Evolutionary conservation across 352 stramenopile genomes (phyloP), one percentile per base, ranked within the genome.

Genomic region (Phytophthora multivora): DNA sequence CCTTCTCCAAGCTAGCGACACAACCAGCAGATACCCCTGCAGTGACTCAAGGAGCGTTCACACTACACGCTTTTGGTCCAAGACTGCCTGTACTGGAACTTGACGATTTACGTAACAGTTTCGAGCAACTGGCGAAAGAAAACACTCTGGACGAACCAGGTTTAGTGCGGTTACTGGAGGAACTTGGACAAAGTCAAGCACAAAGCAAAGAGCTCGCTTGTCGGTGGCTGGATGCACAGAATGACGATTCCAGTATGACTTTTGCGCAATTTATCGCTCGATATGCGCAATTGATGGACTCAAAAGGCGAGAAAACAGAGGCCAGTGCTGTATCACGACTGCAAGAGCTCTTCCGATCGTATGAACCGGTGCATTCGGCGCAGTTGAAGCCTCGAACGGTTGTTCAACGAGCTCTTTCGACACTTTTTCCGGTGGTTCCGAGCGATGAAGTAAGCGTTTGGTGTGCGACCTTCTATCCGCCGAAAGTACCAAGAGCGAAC

Each of bases 211-310:
- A 69, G 13, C 28, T 69, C 4, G 64, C 59, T n/a, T 62, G 52
- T 53, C 51, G 60, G 36, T 73, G 64, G 64, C 16, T 73, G n/a
- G 58, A 68, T 11, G 47, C 59, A 25, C 52, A 60, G 40, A 42
- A 69, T 19, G 52, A 38, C 13, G 36, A 43, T 23, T 39, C 63
- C 9, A 36, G 51, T 0, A 48, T 93, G 16, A 79, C 35, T 16
- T 90, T 93, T 60, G 69, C 76, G 1, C 78, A 90, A 66, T 93
- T 93, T 33, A 53, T 91, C 4, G 4, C 83, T n/a, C 67, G 82
- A 26, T 93, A 89, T 51, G 42, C 77, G 3, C 66, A 90, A 43
- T 64, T 88, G 10, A 73, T 69, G 1, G 63, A 66, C 2, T 19
- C 73, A 2, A 21, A 11, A 19, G 21, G 21, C 2, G 40, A 62